Evolutionary conservation across 768 basidiomycete genomes (phyloP), one percentile per base, ranked within the genome.

Genomic region (Tylopilus sp.): DNA sequence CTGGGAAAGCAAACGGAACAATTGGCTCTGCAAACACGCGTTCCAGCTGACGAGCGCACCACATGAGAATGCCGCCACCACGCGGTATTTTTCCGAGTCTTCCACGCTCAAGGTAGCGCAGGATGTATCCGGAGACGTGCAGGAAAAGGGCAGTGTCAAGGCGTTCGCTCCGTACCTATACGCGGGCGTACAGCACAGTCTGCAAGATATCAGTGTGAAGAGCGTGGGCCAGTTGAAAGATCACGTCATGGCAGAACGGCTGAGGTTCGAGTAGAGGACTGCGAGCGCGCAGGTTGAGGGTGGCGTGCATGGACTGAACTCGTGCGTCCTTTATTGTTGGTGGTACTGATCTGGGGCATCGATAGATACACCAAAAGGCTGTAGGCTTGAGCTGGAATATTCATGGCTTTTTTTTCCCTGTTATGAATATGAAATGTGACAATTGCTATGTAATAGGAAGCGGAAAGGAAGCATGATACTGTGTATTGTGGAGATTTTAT

Each of bases 261-360:
- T 97, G 18, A 72, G 94, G 53, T 98, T 95, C 62, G 95, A 98
- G 76, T 67, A 95, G 64, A 81, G 95, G 65, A 98, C 95, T 2
- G 89, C 94, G 10, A 93, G 89, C 60, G 95, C 95, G 10, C 95
- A 98, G 74, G 78, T 95, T 33, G 95, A 97, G 71, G 95, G 95
- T 44, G 91, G 91, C 39, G 95, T 98, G 12, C 92, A 97, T 75
- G 94, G 95, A 5, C 71, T 98, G 55, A 91, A 98, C 74, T 95
- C 91, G 81, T 95, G 72, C 78, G 86, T 83, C 55, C 45, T 58
- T 43, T n/a, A 23, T 21, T 3, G 2, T 5, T 6, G 20, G 46
- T 28, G 46, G n/a, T 17, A 11, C 48, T 64, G 44, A 64, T 5
- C 6, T 21, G 23, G n/a, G n/a, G 31, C 15, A 4, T 9, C 7